A percentile compares a stretch with the other conserved stretches of the same genome.
Conservation (phyloP, 1,284 basidiomycete genomes). For the Neotropicomus parvogracilis region DNA sequence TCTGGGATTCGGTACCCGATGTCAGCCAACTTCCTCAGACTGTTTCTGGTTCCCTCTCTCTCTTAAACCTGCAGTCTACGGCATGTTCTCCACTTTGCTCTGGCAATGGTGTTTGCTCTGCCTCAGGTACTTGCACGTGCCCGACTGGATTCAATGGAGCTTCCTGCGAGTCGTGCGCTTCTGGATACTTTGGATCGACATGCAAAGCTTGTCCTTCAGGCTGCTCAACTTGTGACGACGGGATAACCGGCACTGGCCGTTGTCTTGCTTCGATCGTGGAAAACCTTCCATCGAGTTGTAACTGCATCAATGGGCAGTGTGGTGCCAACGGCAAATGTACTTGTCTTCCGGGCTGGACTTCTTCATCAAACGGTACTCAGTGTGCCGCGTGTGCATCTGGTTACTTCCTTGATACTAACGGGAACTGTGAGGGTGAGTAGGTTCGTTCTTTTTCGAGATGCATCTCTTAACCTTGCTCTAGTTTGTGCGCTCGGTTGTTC, state of each 20-base stretch:
- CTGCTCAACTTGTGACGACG: slow-evolving; percentile 70
- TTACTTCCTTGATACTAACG: slow-evolving; percentile 66
- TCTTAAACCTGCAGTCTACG: slow-evolving; percentile 65
- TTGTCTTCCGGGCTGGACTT: slow-evolving; percentile 75
- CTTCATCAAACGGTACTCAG: slow-evolving; percentile 62
- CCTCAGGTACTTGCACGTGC: slow-evolving; percentile 67
- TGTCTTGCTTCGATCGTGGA: slow-evolving; percentile 53
- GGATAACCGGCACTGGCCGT: slow-evolving; percentile 66
- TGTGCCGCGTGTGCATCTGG: slow-evolving; percentile 71
- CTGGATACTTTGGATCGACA: slow-evolving; percentile 67
- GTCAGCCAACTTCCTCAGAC: slow-evolving; percentile 56
- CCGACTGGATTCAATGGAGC: slow-evolving; percentile 69
- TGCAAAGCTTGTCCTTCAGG: slow-evolving; percentile 66
- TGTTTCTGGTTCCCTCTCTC: slow-evolving; percentile 45
- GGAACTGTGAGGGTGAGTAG: slow-evolving; percentile 65
- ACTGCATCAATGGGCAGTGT: slow-evolving; percentile 76
- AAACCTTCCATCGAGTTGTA: slow-evolving; percentile 62
- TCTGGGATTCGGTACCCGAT: slow-evolving; percentile 81
- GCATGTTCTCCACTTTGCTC: slow-evolving; percentile 71
- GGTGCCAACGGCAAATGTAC: slow-evolving; percentile 61
- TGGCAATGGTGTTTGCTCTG: slow-evolving; percentile 63
- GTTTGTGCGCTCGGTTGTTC: slow-evolving; percentile 72
- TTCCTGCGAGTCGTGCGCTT: slow-evolving; percentile 71
- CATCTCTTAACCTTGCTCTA: slow-evolving; percentile 23
- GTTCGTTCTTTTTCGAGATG: not conserved